Evolutionary conservation across 2,329 filamentous ascomycete species (phyloP).

Genomic region (Stagonosporopsis tanaceti): DNA sequence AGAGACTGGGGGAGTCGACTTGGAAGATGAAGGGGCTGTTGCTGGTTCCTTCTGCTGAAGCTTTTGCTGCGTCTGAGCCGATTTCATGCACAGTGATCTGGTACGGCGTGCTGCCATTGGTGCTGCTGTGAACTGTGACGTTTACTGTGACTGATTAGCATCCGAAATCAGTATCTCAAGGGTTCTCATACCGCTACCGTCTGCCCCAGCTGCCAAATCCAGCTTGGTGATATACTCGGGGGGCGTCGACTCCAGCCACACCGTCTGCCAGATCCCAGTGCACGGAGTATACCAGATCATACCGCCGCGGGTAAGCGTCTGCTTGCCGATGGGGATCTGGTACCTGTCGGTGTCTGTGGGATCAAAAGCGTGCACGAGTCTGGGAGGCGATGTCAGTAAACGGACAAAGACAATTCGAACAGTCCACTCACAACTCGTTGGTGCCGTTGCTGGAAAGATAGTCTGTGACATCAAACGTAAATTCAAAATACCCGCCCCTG

Average conservation of each 20-base stretch:
- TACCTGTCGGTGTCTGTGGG: conserved; percentile 66
- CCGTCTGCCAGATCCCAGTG: conserved; percentile 77
- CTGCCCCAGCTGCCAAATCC: conserved; percentile 62
- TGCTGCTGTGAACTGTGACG: conserved; percentile 62
- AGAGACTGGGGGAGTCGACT: conserved; percentile 64
- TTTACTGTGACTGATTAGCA: conserved; percentile 56
- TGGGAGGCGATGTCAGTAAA: conserved; percentile 33
- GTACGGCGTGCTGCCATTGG: conserved; percentile 45
- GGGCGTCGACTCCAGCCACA: conserved; percentile 74
- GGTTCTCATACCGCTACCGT: conserved; percentile 39
- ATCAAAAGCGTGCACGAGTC: conserved; percentile 71
- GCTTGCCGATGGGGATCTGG: conserved; percentile 73
- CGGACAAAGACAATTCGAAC: fast-evolving
- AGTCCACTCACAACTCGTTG: conserved; percentile 62
- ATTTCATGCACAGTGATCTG: conserved; percentile 51
- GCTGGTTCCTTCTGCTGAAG: conserved; percentile 55
- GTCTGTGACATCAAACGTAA: conserved; percentile 66
- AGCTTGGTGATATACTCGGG: conserved; percentile 65
- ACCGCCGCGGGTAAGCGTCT: conserved; percentile 63
- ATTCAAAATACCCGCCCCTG: conserved; percentile 69
- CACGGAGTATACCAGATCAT: conserved; percentile 75
- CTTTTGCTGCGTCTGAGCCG: conserved; percentile 51
- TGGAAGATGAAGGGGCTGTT: conserved; percentile 63
- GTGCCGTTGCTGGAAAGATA: conserved; percentile 51
- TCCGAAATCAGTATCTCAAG: neutral